Base-by-base conservation (phyloP, 2,329 filamentous ascomycete genomes). In the Fusarium decemcellulare region DNA sequence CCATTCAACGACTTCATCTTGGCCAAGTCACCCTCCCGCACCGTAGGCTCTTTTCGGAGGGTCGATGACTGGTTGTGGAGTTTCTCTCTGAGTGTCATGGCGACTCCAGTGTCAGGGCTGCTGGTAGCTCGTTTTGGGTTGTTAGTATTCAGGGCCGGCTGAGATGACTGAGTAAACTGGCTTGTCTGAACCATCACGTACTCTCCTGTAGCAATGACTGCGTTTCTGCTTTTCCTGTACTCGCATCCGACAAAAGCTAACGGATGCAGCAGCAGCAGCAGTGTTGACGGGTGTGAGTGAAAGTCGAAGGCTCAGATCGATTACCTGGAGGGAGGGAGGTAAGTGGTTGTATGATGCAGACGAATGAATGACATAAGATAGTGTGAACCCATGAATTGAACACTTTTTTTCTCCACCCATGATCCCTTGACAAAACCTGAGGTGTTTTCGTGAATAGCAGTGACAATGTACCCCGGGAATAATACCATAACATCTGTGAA, bases 21-120 rank as follows among this genome's bases (percentile, higher is more conserved):
- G 79, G 84, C 90, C 91, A 84, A 92, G 90, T 88, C 87, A 89
- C 88, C 83, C 92, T 93, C 86, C 88, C 91, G 80, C 89, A 92
- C 91, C 88, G 79, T 83, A 93, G 89, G 68, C 58, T 65, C 65
- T 72, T 61, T 43, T 64, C 32, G 54, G 71, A 67, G 66, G 27
- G 59, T 86, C 83, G 81, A 93, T 85, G 91, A 93, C 81, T 78
- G 86, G 91, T 93, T 91, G 91, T 93, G 91, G 89, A 93, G 91
- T 92, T 88, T 78, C 69, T 83, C 78, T 76, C 61, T 66, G 71
- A 78, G 80, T 79, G 82, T 89, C n/a, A 90, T 89, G 84, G 84
- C 66, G 85, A 86, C 86, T 91, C 86, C 82, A 83, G 90, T 84
- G 88, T 83, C 58, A 60, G 68, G 74, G 40, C 78, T 79, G 76